Percentiles rank a stretch among this genome's conserved stretches.
phyloP scores from a whole-genome alignment of 2,329 filamentous ascomycete species.

The Fusarium denticulatum region DNA sequence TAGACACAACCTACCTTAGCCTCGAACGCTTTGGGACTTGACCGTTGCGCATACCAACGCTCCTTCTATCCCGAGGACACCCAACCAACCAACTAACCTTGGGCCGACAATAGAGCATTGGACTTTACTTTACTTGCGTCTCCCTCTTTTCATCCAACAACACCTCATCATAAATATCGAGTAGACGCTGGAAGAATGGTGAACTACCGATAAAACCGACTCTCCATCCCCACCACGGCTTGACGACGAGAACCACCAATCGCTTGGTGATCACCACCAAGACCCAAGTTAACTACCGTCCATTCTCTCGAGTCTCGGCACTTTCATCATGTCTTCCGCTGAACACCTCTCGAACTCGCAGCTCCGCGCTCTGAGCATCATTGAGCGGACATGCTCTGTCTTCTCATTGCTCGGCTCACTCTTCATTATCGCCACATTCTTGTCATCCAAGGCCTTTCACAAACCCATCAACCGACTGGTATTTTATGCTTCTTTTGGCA shows the following conservation, averaged over 20 bases:
- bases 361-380: constrained; percentile 65
- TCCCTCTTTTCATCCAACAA: neutral
- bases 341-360: constrained; percentile 46
- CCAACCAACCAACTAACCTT: neutral
- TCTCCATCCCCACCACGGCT: neutral
- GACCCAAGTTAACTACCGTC: neutral
- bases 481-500: constrained; percentile 85
- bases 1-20: neutral
- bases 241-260: constrained; percentile 1
- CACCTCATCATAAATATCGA: constrained; percentile 1
- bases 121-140: neutral
- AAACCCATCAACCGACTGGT: constrained; percentile 89
- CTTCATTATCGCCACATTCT: constrained; percentile 78
- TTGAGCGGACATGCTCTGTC: constrained; percentile 75
- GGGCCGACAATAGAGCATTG: neutral
- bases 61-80: constrained; percentile 16
- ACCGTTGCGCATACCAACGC: constrained; percentile 1
- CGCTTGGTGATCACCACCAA: neutral
- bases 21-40: neutral
- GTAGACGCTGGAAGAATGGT: constrained; percentile 22
- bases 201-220: constrained; percentile 5
- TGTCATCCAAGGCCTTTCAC: constrained; percentile 74
- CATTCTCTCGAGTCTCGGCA: neutral
- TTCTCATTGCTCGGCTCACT: constrained; percentile 76
- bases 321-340: constrained; percentile 28